Conservation (phyloP, 495 filamentous ascomycete species). For the Neurospora sp. region DNA sequence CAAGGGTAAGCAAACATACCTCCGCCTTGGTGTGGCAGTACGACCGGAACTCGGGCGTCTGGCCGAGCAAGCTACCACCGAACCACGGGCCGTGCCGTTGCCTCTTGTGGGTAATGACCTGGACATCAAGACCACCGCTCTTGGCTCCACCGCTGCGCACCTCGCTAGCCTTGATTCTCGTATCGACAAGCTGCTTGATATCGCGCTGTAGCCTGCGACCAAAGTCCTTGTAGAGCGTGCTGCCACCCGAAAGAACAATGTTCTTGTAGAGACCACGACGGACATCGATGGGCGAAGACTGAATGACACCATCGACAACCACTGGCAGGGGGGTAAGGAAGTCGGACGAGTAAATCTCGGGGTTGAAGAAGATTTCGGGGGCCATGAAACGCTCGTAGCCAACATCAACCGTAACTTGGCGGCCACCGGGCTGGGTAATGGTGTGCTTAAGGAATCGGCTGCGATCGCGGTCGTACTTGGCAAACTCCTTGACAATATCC, state of each 20-base stretch:
- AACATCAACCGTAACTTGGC: constrained; percentile 76
- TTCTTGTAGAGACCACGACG: constrained; percentile 98
- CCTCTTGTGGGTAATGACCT: constrained; percentile 91
- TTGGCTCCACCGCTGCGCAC: constrained; percentile 84
- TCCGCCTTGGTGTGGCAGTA: constrained; percentile 98
- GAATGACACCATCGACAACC: constrained; percentile 93
- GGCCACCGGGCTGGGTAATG: constrained; percentile 77
- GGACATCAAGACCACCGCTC: constrained; percentile 89
- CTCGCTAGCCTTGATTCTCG: constrained; percentile 48
- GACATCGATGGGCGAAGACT: constrained; percentile 94
- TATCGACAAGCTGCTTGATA: constrained; percentile 87
- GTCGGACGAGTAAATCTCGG: constrained; percentile 97
- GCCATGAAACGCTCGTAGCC: constrained; percentile 98
- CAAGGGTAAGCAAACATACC: constrained; percentile 20
- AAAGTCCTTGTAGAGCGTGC: constrained; percentile 96
- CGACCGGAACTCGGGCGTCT: constrained; percentile 97
- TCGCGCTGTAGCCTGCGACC: constrained; percentile 90
- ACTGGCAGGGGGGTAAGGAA: constrained; percentile 90
- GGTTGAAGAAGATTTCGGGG: constrained; percentile 99
- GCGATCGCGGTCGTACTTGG: constrained; percentile 82
- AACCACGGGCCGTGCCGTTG: constrained; percentile 98
- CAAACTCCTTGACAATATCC: constrained; percentile 96
- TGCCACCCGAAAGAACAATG: constrained; percentile 94
- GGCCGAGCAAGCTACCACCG: constrained; percentile 87
- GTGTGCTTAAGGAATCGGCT: constrained; percentile 83